Evolutionary conservation across 495 filamentous ascomycete species (phyloP), one percentile per base, ranked within the genome.

Genomic region (Aspergillus olivimuriae): DNA sequence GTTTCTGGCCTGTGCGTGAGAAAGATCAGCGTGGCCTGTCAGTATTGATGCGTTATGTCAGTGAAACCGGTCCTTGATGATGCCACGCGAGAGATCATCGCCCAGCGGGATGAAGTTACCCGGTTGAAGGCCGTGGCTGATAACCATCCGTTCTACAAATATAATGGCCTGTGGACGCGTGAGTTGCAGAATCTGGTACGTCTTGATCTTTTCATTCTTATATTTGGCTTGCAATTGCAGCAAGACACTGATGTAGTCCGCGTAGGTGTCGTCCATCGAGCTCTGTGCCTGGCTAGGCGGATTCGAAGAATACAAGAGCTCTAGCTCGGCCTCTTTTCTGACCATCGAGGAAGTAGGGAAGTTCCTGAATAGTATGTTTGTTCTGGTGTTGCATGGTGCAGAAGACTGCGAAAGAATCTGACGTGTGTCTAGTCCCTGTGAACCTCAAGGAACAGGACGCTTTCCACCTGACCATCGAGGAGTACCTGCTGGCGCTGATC

Each of bases 381-480:
- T 36, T 38, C 20, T 42, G 28, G 11, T 43, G 19, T 9, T 14
- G 15, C 15, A 12, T 33, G 24, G 36, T 34, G 30, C 11, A 11
- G 24, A 11, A 28, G 24, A 28, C n/a, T n/a, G n/a, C 33, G 16
- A 16, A 34, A 8, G 10, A 22, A 20, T 38, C 6, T 15, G 12
- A 19, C 7, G 9, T 23, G 18, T 10, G 10, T 24, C 12, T 48
- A 95, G 92, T 97, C n/a, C 94, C 92, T 17, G 82, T 94, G 51
- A 96, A 95, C 58, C 77, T 96, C 50, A 95, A 94, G 64, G 85
- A 87, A 47, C 62, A 76, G 48, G 94, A 97, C 62, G 76, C 80
- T 19, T 98, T 98, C 76, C 92, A 97, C 60, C 69, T 98, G 46
- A 91, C 89, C 21, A 89, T 95, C 56, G 92, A 98, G 66, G 92